Conservation (phyloP, 2,329 filamentous ascomycete species). For the Ophiocordyceps camponoti-saundersi region DNA sequence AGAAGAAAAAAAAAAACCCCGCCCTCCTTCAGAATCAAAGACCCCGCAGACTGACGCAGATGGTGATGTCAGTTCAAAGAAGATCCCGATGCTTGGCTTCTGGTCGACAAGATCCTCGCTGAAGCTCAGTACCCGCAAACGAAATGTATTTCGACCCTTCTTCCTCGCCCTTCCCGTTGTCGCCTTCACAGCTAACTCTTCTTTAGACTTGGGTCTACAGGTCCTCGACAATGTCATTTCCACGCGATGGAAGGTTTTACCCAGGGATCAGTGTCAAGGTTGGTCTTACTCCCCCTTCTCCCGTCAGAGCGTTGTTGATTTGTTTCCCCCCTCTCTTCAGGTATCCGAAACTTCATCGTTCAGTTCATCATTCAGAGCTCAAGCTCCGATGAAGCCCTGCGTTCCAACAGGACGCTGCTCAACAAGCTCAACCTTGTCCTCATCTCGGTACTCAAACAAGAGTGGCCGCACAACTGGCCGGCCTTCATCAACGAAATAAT, state of each 20-base stretch:
- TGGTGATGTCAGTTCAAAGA: conserved; percentile 67
- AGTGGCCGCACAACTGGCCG: conserved; percentile 99
- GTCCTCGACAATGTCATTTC: conserved; percentile 97
- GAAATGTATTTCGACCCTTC: conserved; percentile 51
- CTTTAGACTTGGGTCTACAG: conserved; percentile 73
- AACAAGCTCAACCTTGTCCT: conserved; percentile 98
- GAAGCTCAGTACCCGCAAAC: conserved; percentile 88
- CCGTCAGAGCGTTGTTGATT: conserved; percentile 1
- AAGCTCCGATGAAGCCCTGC: conserved; percentile 72
- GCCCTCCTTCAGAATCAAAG: not conserved
- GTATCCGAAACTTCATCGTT: conserved; percentile 97
- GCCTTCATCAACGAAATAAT: conserved; percentile 99
- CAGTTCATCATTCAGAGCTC: conserved; percentile 96
- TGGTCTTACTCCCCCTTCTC: conserved; percentile 9
- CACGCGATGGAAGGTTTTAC: conserved; percentile 97
- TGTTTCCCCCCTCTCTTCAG: conserved; percentile 24
- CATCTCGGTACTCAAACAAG: conserved; percentile 94
- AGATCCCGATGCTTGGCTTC: conserved; percentile 92
- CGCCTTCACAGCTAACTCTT: conserved; percentile 6
- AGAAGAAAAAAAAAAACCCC: conserved; percentile 12
- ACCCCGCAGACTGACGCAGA: not conserved
- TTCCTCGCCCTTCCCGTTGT: not conserved
- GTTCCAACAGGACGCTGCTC: conserved; percentile 70
- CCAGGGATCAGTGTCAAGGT: conserved; percentile 88
- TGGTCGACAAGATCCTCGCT: conserved; percentile 92